Evolutionary conservation across 371 early-diverging fungal genomes (phyloP), one percentile per base, ranked within the genome.

Genomic region (Dinochytrium kinnereticum): DNA sequence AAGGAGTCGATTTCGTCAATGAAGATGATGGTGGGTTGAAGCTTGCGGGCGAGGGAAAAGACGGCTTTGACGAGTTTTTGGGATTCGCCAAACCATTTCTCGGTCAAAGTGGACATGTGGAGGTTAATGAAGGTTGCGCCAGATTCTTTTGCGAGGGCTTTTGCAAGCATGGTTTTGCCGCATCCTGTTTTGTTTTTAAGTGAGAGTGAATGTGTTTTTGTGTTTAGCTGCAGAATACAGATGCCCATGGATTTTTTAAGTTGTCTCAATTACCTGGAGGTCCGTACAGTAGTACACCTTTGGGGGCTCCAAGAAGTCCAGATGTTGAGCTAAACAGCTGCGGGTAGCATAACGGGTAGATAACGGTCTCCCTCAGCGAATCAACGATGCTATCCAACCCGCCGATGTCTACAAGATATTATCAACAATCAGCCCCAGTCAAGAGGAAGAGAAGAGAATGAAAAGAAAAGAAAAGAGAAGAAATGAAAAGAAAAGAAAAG

Each of bases 1-100:
- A 98, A 96, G 17, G 95, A 92, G 80, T 98, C 99, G 61, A 97
- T 95, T 80, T 98, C 99, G 82, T 98, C 99, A 79, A 98, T 96
- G 80, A 98, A 98, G 26, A 98, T 92, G 75, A 98, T 97, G 36
- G 92, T 84, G 0, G 99, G 99, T 78, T 96, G 92, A 53, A 98
- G 86, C 84, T 97, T 97, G 69, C 89, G 86, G 0, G 99, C 99
- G 44, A 98, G 82, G 0, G 95, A 90, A 77, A 98, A 98, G 49
- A 98, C 84, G 0, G 95, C 99, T 19, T 93, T 86, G 1, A 96
- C 95, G 2, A 97, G 87, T 74, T 95, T 95, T 82, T 98, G 96
- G 59, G 94, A 93, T 85, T 98, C 98, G 51, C 98, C 98, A 85
- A 94, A 96, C 87, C 96, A 98, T 85, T 97, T 97, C 80, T 97